phyloP scores from a whole-genome alignment of 2,329 filamentous ascomycete genomes.

The Colletotrichum brevisporum region DNA sequence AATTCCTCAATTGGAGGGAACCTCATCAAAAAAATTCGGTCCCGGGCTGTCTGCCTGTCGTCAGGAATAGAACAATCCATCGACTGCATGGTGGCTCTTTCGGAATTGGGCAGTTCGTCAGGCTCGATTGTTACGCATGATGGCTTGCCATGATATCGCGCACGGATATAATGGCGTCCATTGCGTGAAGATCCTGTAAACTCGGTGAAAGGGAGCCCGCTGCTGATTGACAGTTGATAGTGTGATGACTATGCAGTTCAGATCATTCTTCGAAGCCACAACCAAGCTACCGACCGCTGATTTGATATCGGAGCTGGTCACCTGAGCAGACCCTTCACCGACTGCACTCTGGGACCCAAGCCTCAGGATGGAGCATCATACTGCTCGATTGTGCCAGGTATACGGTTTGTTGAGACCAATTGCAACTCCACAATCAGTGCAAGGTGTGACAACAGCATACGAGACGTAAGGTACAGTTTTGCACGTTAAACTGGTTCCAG shows the following conservation, averaged over 20 bases:
- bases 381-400: neutral
- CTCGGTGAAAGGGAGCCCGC: neutral
- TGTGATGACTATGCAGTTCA: neutral
- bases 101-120: slow-evolving; percentile 15
- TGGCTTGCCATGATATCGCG: neutral
- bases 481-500: slow-evolving; percentile 7
- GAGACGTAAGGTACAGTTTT: slow-evolving; percentile 29
- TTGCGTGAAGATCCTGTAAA: neutral
- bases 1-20: slow-evolving; percentile 12
- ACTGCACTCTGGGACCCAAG: neutral
- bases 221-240: neutral
- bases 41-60: slow-evolving; percentile 2
- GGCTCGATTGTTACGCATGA: slow-evolving; percentile 9
- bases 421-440: neutral
- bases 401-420: neutral
- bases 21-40: neutral
- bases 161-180: neutral
- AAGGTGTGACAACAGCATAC: slow-evolving; percentile 30
- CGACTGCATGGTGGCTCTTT: neutral
- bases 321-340: slow-evolving; percentile 8
- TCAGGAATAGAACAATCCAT: neutral
- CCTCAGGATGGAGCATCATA: neutral
- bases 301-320: slow-evolving; percentile 2
- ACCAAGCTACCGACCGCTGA: neutral
- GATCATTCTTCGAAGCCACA: neutral